phyloP scores from a whole-genome alignment of 2,329 filamentous ascomycete genomes.

The Talaromyces sp. region DNA sequence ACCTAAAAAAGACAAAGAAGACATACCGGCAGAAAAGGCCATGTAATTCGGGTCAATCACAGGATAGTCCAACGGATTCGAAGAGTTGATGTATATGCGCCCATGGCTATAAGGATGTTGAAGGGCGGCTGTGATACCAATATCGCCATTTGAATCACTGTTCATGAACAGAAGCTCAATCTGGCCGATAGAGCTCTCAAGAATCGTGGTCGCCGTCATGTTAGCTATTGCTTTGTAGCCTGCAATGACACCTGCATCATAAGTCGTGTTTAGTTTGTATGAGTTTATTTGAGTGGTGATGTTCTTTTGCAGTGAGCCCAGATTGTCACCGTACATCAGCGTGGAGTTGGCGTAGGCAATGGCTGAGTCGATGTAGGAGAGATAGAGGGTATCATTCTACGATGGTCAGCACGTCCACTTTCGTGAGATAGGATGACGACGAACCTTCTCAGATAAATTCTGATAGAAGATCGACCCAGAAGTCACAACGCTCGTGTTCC shows the following conservation, averaged over 20 bases:
- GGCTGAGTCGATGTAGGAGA: conserved; percentile 29
- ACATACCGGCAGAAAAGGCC: conserved; percentile 25
- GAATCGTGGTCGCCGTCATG: conserved; percentile 25
- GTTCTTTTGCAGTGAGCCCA: conserved; percentile 18
- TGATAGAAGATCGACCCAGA: conserved; percentile 31
- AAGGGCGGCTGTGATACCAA: conserved; percentile 29
- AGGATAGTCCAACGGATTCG: conserved; percentile 28
- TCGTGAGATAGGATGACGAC: not conserved
- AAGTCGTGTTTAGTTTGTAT: conserved; percentile 26
- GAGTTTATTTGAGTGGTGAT: conserved; percentile 22
- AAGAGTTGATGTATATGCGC: conserved; percentile 31
- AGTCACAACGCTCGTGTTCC: conserved; percentile 27
- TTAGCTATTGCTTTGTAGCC: conserved; percentile 31
- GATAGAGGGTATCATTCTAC: conserved; percentile 26
- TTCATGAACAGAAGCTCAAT: conserved; percentile 31
- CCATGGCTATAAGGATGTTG: conserved; percentile 32
- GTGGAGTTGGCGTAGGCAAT: conserved; percentile 29
- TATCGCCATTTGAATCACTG: conserved; percentile 27
- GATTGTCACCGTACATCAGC: conserved; percentile 21
- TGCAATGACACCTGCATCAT: conserved; percentile 24
- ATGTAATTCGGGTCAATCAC: conserved; percentile 32
- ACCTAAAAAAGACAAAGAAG: too few relatives aligned
- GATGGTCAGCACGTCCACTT: conserved; percentile 12
- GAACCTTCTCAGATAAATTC: conserved; percentile 27
- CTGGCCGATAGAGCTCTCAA: conserved; percentile 25